phyloP scores from a whole-genome alignment of 441 rosid genomes.

The Gossypium laxum region DNA sequence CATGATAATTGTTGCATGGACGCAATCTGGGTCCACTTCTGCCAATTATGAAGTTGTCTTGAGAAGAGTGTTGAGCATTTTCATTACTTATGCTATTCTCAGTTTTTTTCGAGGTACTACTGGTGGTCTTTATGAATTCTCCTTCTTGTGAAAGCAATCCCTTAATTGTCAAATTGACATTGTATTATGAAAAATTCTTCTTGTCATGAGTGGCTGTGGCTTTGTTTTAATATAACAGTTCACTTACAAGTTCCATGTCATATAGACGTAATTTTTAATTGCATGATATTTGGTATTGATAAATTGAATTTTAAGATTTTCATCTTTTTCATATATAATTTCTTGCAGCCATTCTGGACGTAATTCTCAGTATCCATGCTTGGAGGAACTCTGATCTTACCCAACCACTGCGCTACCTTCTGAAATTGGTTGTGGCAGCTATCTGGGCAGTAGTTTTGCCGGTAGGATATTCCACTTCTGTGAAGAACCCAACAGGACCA shows the following conservation, averaged over 20 bases:
- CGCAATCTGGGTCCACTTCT: conserved; percentile 46
- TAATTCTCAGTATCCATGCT: conserved; percentile 72
- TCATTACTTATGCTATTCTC: conserved; percentile 79
- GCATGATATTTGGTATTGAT: neutral
- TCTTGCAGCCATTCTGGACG: conserved; percentile 63
- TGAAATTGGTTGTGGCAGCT: conserved; percentile 69
- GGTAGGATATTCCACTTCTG: conserved; percentile 59
- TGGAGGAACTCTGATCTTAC: conserved; percentile 74
- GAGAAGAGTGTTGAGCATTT: conserved; percentile 64
- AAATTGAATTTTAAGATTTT: neutral
- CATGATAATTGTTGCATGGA: conserved; percentile 89
- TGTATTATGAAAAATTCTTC: neutral
- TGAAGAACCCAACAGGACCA: conserved; percentile 65
- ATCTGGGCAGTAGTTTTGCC: conserved; percentile 78
- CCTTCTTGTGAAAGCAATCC: conserved; percentile 6
- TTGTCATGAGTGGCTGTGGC: neutral
- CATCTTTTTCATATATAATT: conserved; percentile 11
- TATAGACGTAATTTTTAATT: neutral
- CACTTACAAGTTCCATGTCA: conserved; percentile 6
- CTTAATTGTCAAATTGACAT: neutral
- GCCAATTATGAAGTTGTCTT: conserved; percentile 36
- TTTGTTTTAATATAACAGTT: conserved; percentile 2
- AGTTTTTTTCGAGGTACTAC: conserved; percentile 67
- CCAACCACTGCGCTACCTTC: conserved; percentile 65
- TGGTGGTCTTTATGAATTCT: conserved; percentile 1